These are phyloP conservation scores for Theobroma grandiflorum DNA, from an alignment of 441 rosid species.

Conservation along the genomic window DNA sequence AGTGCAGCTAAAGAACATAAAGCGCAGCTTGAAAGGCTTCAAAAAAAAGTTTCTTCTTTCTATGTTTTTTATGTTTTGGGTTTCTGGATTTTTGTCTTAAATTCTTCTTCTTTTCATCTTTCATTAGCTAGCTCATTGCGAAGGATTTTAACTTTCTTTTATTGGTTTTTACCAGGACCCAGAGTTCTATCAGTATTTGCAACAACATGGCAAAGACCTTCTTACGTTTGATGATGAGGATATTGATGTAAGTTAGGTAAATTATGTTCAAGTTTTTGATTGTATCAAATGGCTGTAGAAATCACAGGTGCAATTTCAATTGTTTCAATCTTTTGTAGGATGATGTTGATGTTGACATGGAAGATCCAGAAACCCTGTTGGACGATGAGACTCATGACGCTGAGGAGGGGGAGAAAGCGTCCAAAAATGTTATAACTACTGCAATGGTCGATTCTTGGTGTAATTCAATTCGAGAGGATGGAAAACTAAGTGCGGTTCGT, in stretches of 20 bases:
- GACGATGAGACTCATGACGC: conserved; percentile 42
- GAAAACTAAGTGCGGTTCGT: conserved; percentile 71
- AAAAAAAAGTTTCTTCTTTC: conserved; percentile 51
- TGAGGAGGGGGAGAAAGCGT: conserved; percentile 45
- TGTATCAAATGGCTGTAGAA: conserved; percentile 14
- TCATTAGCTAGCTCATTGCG: not conserved
- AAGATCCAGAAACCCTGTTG: conserved; percentile 44
- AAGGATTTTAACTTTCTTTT: not conserved
- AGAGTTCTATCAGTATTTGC: conserved; percentile 79
- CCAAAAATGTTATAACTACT: conserved; percentile 62
- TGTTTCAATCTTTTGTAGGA: conserved; percentile 54
- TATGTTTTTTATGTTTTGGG: not conserved
- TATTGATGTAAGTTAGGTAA: conserved; percentile 38
- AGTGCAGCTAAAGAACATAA: conserved; percentile 73
- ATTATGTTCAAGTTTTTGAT: conserved; percentile 10
- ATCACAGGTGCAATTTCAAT: not conserved
- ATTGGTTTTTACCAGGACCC: conserved; percentile 64
- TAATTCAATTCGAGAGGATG: conserved; percentile 57
- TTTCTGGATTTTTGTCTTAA: conserved; percentile 1
- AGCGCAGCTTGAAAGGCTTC: conserved; percentile 71
- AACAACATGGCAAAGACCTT: conserved; percentile 77
- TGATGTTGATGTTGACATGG: conserved; percentile 60
- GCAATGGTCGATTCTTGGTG: conserved; percentile 90
- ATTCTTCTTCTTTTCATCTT: not conserved
- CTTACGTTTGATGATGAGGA: conserved; percentile 80